Conservation (phyloP, 1,284 basidiomycete genomes). For the Ustilago crameri region DNA sequence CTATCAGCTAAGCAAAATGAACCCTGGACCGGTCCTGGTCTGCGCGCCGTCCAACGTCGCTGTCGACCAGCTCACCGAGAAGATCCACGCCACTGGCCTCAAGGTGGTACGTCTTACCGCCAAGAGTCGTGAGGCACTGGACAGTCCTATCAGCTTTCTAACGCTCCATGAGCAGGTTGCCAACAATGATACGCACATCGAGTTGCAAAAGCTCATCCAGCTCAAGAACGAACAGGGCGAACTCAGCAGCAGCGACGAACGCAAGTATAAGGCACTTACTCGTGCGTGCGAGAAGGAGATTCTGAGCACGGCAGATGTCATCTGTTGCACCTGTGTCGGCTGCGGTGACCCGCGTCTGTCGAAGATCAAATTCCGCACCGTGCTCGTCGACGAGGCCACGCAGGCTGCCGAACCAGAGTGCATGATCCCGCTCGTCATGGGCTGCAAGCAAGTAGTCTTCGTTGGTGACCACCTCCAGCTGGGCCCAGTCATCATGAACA, state of each 20-base stretch:
- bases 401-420: conserved; percentile 99
- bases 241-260: conserved; percentile 92
- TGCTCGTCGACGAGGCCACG: conserved; percentile 97
- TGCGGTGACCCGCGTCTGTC: conserved; percentile 93
- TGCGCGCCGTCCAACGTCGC: conserved; percentile 99
- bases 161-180: conserved; percentile 97
- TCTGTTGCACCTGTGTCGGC: conserved; percentile 98
- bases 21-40: conserved; percentile 97
- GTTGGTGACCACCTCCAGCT: conserved; percentile 98
- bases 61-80: conserved; percentile 98
- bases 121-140: conserved; percentile 95
- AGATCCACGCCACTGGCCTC: conserved; percentile 94
- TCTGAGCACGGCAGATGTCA: conserved; percentile 91
- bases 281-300: conserved; percentile 97
- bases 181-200: conserved; percentile 79
- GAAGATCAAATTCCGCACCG: conserved; percentile 97
- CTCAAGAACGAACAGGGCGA: conserved; percentile 98
- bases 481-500: conserved; percentile 99
- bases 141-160: conserved; percentile 90
- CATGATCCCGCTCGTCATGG: conserved; percentile 98
- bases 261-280: conserved; percentile 96
- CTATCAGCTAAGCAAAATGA: conserved; percentile 99
- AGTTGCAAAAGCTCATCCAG: conserved; percentile 96
- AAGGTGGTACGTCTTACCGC: conserved; percentile 98
- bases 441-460: conserved; percentile 95